Evolutionary conservation across 176 grass and related monocot species (phyloP).

Genomic region (Neostapfia colusana): DNA sequence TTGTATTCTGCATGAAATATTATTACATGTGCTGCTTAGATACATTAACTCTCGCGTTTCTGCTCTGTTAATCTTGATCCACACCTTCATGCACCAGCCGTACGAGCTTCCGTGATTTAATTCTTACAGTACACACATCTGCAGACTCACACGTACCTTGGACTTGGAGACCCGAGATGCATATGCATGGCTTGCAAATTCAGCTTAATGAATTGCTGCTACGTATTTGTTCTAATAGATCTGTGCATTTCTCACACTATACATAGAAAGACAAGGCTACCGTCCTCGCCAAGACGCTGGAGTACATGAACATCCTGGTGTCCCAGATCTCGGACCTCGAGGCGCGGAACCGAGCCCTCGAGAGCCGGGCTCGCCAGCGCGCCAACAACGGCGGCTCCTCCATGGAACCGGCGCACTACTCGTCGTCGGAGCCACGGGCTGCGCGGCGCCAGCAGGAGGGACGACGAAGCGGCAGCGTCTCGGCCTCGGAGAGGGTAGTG

Average conservation of each 20-base stretch:
- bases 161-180: no score
- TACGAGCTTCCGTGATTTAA: no score
- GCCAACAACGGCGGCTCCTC: slow-evolving; percentile 3
- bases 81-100: no score
- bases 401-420: neutral
- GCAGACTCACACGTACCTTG: no score
- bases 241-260: slow-evolving; percentile 1
- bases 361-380: slow-evolving; percentile 34
- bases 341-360: slow-evolving; percentile 56
- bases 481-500: slow-evolving; percentile 31
- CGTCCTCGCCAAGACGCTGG: slow-evolving; percentile 59
- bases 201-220: neutral
- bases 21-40: no score
- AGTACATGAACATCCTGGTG: slow-evolving; percentile 59
- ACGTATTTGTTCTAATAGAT: neutral
- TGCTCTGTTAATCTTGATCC: no score
- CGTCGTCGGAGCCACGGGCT: neutral
- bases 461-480: neutral
- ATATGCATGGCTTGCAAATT: no score
- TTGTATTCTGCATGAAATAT: slow-evolving; percentile 3
- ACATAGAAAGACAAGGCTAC: slow-evolving; percentile 84
- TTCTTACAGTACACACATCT: no score
- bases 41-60: no score
- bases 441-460: neutral
- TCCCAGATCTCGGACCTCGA: slow-evolving; percentile 56